These are phyloP conservation scores for Sporormia fimetaria DNA, from an alignment of 495 filamentous ascomycete species.

Conservation along the genomic window DNA sequence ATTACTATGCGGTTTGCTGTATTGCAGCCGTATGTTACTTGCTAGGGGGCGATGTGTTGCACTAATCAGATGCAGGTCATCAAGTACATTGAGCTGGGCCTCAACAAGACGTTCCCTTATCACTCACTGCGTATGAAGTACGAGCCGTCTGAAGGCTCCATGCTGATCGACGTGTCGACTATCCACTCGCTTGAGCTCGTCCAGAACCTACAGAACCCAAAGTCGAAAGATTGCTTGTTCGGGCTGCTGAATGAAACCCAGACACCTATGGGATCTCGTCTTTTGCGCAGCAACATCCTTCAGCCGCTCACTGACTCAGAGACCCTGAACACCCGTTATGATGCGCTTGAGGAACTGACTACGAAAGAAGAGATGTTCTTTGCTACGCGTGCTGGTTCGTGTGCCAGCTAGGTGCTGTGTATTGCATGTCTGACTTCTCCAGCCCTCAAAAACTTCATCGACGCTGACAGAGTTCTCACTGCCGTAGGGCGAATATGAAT, in stretches of 20 bases:
- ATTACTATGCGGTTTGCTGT: constrained; percentile 84
- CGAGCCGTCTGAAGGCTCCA: constrained; percentile 77
- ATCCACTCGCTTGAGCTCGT: constrained; percentile 78
- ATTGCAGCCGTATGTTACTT: constrained; percentile 62
- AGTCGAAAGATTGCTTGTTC: constrained; percentile 68
- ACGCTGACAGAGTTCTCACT: constrained; percentile 57
- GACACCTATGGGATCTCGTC: constrained; percentile 76
- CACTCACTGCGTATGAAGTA: constrained; percentile 80
- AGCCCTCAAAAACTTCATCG: constrained; percentile 64
- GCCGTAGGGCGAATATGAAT: constrained; percentile 35
- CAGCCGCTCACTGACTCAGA: constrained; percentile 73
- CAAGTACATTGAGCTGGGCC: constrained; percentile 64
- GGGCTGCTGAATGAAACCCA: constrained; percentile 73
- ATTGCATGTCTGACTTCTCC: constrained; percentile 6
- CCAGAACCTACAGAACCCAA: constrained; percentile 67
- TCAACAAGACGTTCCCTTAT: constrained; percentile 52
- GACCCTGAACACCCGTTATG: constrained; percentile 54
- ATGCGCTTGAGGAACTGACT: constrained; percentile 75
- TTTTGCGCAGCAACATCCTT: constrained; percentile 70
- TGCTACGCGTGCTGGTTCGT: constrained; percentile 52
- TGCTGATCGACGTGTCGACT: constrained; percentile 87
- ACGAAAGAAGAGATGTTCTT: constrained; percentile 81
- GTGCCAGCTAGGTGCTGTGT: neutral
- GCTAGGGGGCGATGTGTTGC: neutral
- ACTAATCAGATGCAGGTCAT: constrained; percentile 46